Conservation (phyloP, 164 flowering plant species). For the Vitis amurensis region DNA sequence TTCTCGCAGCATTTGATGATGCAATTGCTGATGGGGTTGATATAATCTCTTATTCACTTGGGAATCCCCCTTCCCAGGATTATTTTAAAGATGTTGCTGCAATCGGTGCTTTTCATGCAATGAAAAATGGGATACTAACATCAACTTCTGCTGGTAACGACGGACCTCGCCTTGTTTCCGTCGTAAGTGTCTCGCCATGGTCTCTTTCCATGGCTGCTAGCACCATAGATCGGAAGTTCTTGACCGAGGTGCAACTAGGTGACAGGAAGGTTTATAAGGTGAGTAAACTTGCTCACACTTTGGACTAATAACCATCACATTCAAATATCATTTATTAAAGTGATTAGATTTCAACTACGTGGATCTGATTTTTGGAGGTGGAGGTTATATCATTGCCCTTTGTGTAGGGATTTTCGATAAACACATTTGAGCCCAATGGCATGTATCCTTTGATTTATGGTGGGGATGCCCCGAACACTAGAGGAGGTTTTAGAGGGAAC, state of each 20-base stretch:
- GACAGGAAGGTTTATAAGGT: conserved; percentile 27
- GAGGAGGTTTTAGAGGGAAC: conserved; percentile 1
- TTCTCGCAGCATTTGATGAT: conserved; percentile 57
- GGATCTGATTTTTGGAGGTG: too few relatives aligned
- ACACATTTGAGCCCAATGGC: conserved; percentile 23
- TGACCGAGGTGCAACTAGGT: conserved; percentile 25
- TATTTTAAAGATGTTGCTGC: conserved; percentile 28
- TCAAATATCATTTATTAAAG: too few relatives aligned
- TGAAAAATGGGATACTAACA: conserved; percentile 31
- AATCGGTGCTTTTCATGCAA: conserved; percentile 40
- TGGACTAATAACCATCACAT: too few relatives aligned
- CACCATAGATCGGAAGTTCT: conserved; percentile 31
- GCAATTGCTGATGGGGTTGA: conserved; percentile 56
- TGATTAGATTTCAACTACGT: too few relatives aligned
- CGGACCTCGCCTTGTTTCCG: conserved; percentile 22
- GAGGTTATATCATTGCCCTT: neutral
- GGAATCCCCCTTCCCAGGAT: neutral
- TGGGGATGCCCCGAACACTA: conserved; percentile 28
- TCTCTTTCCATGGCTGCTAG: conserved; percentile 42
- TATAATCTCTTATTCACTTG: conserved; percentile 39
- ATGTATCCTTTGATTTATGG: conserved; percentile 27
- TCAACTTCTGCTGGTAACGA: conserved; percentile 36
- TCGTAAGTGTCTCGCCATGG: conserved; percentile 41
- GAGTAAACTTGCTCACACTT: neutral
- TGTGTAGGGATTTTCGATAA: conserved; percentile 30